phyloP scores from a whole-genome alignment of 2,329 filamentous ascomycete genomes.

The Orbilia oligospora region DNA sequence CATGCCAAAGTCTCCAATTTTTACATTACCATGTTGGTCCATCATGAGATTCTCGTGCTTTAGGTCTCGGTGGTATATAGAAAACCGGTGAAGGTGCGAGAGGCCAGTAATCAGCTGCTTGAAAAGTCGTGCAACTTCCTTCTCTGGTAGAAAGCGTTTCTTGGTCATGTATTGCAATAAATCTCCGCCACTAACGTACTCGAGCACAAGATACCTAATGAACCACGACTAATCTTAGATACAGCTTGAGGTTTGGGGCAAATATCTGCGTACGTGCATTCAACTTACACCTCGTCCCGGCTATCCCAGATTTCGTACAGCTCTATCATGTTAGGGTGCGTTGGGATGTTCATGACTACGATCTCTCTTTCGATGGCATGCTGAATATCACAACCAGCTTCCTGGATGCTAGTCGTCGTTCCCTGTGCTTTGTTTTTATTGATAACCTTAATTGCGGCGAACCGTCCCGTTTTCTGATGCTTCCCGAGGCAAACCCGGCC shows the following conservation, averaged over 20 bases:
- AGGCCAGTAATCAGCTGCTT: constrained; percentile 93
- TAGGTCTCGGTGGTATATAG: constrained; percentile 94
- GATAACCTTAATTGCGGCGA: constrained; percentile 95
- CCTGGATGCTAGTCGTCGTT: constrained; percentile 47
- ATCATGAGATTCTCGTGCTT: constrained; percentile 98
- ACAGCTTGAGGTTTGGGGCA: not conserved
- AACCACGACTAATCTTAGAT: not conserved
- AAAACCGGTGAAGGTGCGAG: constrained; percentile 92
- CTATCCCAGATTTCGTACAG: constrained; percentile 99
- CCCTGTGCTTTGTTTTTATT: constrained; percentile 74
- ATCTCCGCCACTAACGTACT: constrained; percentile 88
- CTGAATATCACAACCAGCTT: constrained; percentile 28
- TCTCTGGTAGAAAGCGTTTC: constrained; percentile 81
- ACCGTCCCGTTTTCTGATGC: constrained; percentile 82
- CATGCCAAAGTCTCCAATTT: constrained; percentile 98
- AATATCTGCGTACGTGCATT: not conserved
- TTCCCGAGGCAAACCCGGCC: constrained; percentile 88
- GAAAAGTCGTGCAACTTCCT: constrained; percentile 86
- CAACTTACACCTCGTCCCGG: constrained; percentile 86
- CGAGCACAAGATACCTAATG: constrained; percentile 88
- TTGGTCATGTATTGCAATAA: constrained; percentile 88
- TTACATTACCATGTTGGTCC: constrained; percentile 81
- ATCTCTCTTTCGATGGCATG: constrained; percentile 88
- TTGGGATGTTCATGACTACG: constrained; percentile 94
- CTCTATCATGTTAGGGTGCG: constrained; percentile 94